Base-by-base conservation (phyloP, 306 rosid species). In the Cucurbita pepo region DNA sequence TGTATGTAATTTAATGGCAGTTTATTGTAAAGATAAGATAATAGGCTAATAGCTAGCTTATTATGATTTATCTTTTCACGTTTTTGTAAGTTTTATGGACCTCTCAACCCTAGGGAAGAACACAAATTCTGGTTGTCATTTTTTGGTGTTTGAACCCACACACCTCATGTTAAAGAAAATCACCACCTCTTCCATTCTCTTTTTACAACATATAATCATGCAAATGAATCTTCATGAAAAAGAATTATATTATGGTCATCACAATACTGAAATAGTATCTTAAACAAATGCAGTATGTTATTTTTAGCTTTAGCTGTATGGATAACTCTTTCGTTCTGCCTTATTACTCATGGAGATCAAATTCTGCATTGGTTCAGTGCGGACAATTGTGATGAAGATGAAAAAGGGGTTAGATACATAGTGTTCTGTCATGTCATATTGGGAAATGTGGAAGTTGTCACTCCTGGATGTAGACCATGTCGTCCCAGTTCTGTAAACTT, bases 361-460 rank as follows among this genome's bases (percentile, higher is more conserved):
- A 40, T 7, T 61, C 57, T 74, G 56, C 48, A 65, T 71, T 69
- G 48, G 72, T 75, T 54, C 74, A 79, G 82, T 69, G 79, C 82
- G 54, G 69, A 44, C 45, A 41, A 58, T 45, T 75, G 76, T 52
- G 79, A 67, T 75, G 82, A 75, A 75, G 82, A 79, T 36, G 79
- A 75, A 57, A 75, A 74, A 48, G 82, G 76, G 58, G 73, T 79
- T 48, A 75, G 76, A 59, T 36, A 79, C 76, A 69, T 79, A 43
- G 60, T 69, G 37, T 75, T 79, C 45, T 79, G 82, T 72, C 76
- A 61, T 69, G 76, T 79, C 10, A 60, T 79, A 22, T 47, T 79
- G 82, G 82, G 82, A 22, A 79, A 69, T 69, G 79, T 53, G 16
- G 82, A 79, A 75, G 59, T 69, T 19, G 67, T 79, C 59, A 18